These are phyloP conservation scores for Colletotrichum sp. DNA, from an alignment of 2,329 filamentous ascomycete species.

Conservation along the genomic window DNA sequence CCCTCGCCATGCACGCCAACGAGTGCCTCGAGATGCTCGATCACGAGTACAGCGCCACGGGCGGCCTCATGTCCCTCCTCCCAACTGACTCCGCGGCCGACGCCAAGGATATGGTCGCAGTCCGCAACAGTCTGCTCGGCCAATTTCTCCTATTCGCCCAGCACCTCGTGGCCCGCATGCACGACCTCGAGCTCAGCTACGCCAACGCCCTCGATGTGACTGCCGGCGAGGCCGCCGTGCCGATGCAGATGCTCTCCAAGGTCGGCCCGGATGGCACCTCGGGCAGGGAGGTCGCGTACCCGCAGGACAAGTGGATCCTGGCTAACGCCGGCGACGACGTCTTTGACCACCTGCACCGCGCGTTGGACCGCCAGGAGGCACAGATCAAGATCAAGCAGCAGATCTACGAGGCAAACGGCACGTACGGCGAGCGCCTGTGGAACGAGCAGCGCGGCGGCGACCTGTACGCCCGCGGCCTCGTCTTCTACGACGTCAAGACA, in stretches of 20 bases:
- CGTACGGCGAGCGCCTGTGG: conserved; percentile 45
- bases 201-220: conserved; percentile 56
- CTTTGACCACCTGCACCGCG: conserved; percentile 47
- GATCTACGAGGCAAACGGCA: conserved; percentile 39
- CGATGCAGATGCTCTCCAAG: conserved; percentile 55
- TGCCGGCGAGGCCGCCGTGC: conserved; percentile 53
- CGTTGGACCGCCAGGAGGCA: conserved; percentile 52
- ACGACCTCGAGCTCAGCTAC: conserved; percentile 61
- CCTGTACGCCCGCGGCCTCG: conserved; percentile 47
- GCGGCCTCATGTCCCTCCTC: conserved; percentile 60
- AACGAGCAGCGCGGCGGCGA: conserved; percentile 28
- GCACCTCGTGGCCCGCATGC: conserved; percentile 57
- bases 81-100: conserved; percentile 44
- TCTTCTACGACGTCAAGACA: conserved; percentile 53
- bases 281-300: conserved; percentile 57
- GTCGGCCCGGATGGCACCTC: conserved; percentile 57
- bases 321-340: conserved; percentile 60
- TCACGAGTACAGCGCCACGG: conserved; percentile 60
- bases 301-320: conserved; percentile 61
- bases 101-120: conserved; percentile 41
- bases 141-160: conserved; percentile 62
- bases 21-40: conserved; percentile 64
- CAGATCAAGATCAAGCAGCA: conserved; percentile 37
- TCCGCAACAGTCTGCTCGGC: conserved; percentile 58
- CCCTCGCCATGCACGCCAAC: conserved; percentile 62